These are phyloP conservation scores for Colletotrichum camelliae DNA, from an alignment of 2,329 filamentous ascomycete species.

Conservation along the genomic window DNA sequence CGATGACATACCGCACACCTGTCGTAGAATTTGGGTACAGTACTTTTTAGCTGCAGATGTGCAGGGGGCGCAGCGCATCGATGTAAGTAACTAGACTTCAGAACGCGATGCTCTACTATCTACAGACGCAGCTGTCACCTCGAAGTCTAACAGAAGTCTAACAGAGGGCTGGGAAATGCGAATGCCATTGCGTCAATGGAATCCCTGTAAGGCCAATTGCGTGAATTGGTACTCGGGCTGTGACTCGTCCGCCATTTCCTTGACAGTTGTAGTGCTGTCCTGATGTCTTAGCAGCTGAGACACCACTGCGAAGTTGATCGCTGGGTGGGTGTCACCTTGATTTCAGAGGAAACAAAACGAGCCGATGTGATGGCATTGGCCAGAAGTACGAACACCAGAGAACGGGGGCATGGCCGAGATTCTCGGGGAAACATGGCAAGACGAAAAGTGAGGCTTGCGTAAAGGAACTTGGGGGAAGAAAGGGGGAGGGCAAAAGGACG, in stretches of 20 bases:
- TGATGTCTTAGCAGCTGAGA: not conserved
- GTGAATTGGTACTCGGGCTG: fast-evolving
- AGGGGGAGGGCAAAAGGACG: not conserved
- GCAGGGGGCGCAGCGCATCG: not conserved
- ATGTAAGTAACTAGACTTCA: not conserved
- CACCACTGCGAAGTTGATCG: not conserved
- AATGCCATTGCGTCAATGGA: not conserved
- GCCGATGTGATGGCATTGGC: not conserved
- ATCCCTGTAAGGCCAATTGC: not conserved
- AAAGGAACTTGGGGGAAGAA: not conserved
- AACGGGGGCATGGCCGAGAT: not conserved
- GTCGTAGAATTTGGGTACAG: not conserved
- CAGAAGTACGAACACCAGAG: not conserved
- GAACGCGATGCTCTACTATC: too few relatives aligned
- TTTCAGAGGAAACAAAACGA: not conserved
- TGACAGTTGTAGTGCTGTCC: not conserved
- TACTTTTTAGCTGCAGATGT: not conserved
- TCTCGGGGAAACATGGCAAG: not conserved
- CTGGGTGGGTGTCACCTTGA: not conserved
- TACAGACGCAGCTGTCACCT: not conserved
- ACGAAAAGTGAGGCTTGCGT: not conserved
- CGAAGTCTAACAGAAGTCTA: not conserved
- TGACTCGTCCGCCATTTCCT: not conserved
- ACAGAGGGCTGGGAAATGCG: fast-evolving
- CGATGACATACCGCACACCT: not conserved